Conservation (phyloP, 139 green algal genomes). For the Chlorella vulgaris region DNA sequence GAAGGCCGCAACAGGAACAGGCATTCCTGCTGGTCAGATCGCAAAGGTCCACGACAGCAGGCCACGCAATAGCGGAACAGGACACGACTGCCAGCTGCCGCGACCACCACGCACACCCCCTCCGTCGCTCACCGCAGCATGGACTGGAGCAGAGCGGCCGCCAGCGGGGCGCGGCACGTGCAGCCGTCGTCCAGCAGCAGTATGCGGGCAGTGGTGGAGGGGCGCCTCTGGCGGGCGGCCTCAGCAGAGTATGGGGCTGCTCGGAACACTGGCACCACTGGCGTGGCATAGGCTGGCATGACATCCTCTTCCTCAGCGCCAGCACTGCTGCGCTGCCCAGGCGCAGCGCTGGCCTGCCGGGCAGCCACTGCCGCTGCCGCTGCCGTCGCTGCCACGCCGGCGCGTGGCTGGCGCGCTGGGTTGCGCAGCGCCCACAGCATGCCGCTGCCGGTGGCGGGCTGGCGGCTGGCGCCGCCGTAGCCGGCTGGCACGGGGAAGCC, state of each 20-base stretch:
- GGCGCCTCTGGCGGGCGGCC: slow-evolving; percentile 12
- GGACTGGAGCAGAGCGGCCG: slow-evolving; percentile 38
- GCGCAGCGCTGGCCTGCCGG: too few relatives aligned
- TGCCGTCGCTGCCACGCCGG: background rate
- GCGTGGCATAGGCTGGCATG: background rate
- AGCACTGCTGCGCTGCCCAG: background rate
- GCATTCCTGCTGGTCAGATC: too few relatives aligned
- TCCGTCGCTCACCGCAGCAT: slow-evolving; percentile 34
- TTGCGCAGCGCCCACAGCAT: background rate
- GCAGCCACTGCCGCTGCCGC: background rate
- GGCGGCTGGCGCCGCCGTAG: background rate
- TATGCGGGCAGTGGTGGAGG: slow-evolving; percentile 26
- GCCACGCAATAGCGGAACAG: too few relatives aligned
- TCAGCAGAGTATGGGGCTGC: slow-evolving; percentile 42
- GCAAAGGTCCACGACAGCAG: too few relatives aligned
- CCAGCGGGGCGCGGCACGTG: slow-evolving; percentile 47
- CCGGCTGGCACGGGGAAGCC: slow-evolving; percentile 29
- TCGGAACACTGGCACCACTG: slow-evolving; percentile 34
- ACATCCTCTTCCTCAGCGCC: background rate
- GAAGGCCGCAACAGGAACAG: too few relatives aligned
- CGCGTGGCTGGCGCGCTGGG: background rate
- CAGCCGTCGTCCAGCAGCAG: slow-evolving; percentile 59
- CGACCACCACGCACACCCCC: too few relatives aligned
- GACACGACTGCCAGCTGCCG: too few relatives aligned
- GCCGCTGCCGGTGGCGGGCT: background rate